Evolutionary conservation across 805 yeast species (phyloP), one percentile per base, ranked within the genome.

Genomic region (Cyberlindnera euphorbiiphila): DNA sequence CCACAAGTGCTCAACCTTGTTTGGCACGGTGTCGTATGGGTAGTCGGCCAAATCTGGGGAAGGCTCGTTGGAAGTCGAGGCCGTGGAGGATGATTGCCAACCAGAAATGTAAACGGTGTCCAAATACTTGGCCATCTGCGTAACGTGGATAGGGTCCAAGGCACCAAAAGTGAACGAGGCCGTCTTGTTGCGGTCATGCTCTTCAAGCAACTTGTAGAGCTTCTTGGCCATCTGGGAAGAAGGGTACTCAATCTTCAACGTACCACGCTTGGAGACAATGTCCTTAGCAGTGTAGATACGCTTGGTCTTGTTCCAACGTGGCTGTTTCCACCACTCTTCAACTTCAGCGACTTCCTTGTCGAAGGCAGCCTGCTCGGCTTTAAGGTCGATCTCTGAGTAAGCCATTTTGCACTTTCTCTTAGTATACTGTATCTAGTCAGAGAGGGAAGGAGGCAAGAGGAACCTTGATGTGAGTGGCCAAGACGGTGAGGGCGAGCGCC

Each of bases 51-150:
- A 76, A 71, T 91, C 98, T 41, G 98, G 98, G 28, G 95, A 86
- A 24, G 98, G 98, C 69, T 91, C 98, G 62, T 91, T 91, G 27
- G 96, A 85, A 28, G 96, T 85, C 13, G 97, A 88, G 37, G 98
- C 97, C 37, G 98, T 91, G 16, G 97, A 88, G 32, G 96, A 88
- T 64, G 95, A 89, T 71, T 91, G 98, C 98, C 98, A 91, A 37
- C 98, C 98, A 28, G 95, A 84, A 48, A 91, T 94, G 64, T 91
- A 91, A 53, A 91, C 76, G 10, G 95, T 76, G 65, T 89, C 98
- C 56, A 91, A 72, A 66, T 86, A 87, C 65, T 85, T 86, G 53
- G 96, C 95, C 98, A 91, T 91, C 68, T 91, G 97, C 43, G 96
- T 71, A 49, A 88, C 87, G 61, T 91, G 97, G 50, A 91, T 83